These are phyloP conservation scores for Globisporangium cylindrosporum DNA, from an alignment of 352 stramenopile species.

Conservation along the genomic window DNA sequence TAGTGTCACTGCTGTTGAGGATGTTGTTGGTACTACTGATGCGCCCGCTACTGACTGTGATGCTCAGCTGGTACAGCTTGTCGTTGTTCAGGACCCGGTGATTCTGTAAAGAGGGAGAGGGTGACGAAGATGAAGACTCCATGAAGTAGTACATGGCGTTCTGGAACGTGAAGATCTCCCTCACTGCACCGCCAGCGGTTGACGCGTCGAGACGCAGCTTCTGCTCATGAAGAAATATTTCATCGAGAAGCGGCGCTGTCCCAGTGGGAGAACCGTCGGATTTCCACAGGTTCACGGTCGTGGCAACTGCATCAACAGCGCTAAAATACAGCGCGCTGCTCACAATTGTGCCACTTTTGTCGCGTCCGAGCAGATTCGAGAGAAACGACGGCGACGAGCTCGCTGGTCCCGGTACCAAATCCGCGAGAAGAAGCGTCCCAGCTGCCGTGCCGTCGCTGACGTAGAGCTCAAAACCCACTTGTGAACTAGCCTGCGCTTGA, in stretches of 20 bases:
- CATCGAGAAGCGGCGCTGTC: conserved; percentile 25
- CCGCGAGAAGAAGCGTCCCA: conserved; percentile 37
- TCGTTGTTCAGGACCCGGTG: background rate
- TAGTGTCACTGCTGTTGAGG: background rate
- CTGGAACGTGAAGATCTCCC: conserved; percentile 16
- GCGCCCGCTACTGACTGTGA: conserved; percentile 22
- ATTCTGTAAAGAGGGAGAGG: background rate
- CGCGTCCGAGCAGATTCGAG: conserved; percentile 6
- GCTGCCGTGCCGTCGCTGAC: conserved; percentile 43
- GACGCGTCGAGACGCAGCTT: conserved; percentile 7
- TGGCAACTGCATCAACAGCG: conserved; percentile 15
- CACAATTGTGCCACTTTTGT: conserved; percentile 7
- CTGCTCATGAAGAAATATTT: conserved; percentile 20
- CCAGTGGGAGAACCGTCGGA: conserved; percentile 27
- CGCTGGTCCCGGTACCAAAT: conserved; percentile 27
- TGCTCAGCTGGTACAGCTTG: conserved; percentile 17
- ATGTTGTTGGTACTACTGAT: conserved; percentile 11
- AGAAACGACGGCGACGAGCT: conserved; percentile 28
- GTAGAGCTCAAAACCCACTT: conserved; percentile 51
- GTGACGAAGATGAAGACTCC: background rate
- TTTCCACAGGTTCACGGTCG: conserved; percentile 25
- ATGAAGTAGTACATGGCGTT: conserved; percentile 30
- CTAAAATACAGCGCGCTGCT: conserved; percentile 29
- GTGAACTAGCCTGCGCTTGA: conserved; percentile 21
- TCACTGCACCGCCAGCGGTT: background rate